A percentile compares a stretch with the other conserved stretches of the same genome.
Conservation (phyloP, 306 rosid species). For the Sicyos baderoa region DNA sequence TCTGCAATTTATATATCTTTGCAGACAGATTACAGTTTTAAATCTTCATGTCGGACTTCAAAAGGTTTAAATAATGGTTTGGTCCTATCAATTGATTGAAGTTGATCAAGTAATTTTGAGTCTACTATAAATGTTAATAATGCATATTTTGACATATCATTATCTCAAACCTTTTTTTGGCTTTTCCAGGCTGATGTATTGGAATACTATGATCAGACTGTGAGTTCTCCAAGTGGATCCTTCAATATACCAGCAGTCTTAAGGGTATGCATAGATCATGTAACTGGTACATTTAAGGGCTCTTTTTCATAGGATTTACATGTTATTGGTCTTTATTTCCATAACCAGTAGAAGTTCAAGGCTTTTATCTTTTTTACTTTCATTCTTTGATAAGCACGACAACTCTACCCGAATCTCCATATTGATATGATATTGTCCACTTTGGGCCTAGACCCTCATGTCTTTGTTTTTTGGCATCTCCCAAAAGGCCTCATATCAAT, state of each 20-base stretch:
- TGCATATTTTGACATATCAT: neutral
- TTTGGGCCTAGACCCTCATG: too few relatives aligned
- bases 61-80: slow-evolving; percentile 5
- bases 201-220: slow-evolving; percentile 88
- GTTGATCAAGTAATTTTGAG: neutral
- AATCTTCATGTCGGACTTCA: too few relatives aligned
- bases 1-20: neutral
- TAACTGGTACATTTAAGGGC: slow-evolving; percentile 19
- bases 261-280: slow-evolving; percentile 45
- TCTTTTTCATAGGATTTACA: slow-evolving; percentile 6
- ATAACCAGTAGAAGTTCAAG: neutral
- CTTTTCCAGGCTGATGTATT: slow-evolving; percentile 76
- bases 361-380: neutral
- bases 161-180: neutral
- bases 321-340: slow-evolving; percentile 10
- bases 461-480: too few relatives aligned
- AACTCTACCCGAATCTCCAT: too few relatives aligned
- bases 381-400: too few relatives aligned
- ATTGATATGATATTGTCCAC: too few relatives aligned
- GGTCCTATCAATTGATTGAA: neutral
- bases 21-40: neutral
- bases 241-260: slow-evolving; percentile 91
- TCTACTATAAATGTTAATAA: neutral
- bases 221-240: slow-evolving; percentile 78
- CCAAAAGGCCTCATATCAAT: too few relatives aligned